A percentile compares a stretch with the other conserved stretches of the same genome.
These are phyloP conservation scores for Hygrophila difformis DNA, from an alignment of 257 asterid species.

Conservation along the genomic window DNA sequence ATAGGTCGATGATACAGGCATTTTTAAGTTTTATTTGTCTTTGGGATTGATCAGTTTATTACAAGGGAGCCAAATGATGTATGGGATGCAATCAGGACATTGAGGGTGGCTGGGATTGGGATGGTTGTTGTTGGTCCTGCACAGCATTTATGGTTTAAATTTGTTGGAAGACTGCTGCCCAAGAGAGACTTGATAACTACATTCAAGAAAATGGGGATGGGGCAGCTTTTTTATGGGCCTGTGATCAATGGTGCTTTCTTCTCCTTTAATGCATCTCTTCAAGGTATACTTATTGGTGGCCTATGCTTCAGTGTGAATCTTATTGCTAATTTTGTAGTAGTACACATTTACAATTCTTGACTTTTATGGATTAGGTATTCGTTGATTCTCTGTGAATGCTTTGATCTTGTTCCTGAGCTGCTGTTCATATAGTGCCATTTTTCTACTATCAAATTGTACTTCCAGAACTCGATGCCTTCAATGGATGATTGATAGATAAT, in stretches of 20 bases:
- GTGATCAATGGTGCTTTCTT: constrained; percentile 47
- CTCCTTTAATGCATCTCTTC: constrained; percentile 73
- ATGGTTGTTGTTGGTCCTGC: constrained; percentile 63
- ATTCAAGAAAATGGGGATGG: constrained; percentile 64
- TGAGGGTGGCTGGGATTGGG: constrained; percentile 76
- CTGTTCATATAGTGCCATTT: not conserved
- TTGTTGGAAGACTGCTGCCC: constrained; percentile 46
- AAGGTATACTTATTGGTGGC: constrained; percentile 40
- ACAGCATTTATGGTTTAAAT: constrained; percentile 82
- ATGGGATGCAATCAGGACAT: constrained; percentile 49
- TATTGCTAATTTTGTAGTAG: too few relatives aligned
- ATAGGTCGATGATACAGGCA: too few relatives aligned
- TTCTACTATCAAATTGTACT: too few relatives aligned
- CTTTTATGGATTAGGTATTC: too few relatives aligned
- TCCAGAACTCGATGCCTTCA: too few relatives aligned
- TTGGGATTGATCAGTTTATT: constrained; percentile 38
- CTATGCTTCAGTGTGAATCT: constrained; percentile 8
- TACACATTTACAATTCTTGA: too few relatives aligned
- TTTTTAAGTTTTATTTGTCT: too few relatives aligned
- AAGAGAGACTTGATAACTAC: constrained; percentile 57
- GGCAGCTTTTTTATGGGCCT: constrained; percentile 66
- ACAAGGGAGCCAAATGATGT: constrained; percentile 44
- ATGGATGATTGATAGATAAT: too few relatives aligned
- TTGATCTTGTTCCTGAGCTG: constrained; percentile 7
- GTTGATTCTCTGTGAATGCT: constrained; percentile 3